Evolutionary conservation across 805 yeast species (phyloP), one percentile per base, ranked within the genome.

Genomic region (Monosporozyma servazzii): DNA sequence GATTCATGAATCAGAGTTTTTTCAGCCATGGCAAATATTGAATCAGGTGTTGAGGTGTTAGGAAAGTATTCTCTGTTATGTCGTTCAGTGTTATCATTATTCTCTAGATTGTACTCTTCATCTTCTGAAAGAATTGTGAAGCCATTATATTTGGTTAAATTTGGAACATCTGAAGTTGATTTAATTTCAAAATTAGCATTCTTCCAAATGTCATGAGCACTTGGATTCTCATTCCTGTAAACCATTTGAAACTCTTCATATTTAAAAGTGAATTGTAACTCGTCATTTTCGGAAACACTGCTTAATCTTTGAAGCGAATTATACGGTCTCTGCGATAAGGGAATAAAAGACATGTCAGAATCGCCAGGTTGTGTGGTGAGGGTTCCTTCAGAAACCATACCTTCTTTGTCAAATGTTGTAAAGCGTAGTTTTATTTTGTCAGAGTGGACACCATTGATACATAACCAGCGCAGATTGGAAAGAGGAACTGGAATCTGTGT

Each of bases 401-500:
- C 58, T 15, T 48, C 50, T 4, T 29, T 41, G 37, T 61, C 60
- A 47, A 59, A 63, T 5, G 62, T 31, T 8, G 65, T 58, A 45
- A 59, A 63, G 17, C 60, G 48, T 6, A 62, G 42, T 11, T 48
- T 43, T 5, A 58, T 36, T 15, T 31, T 45, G 5, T 53, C 44
- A 6, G 30, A 31, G 13, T 48, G 20, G 8, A 46, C 29, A 5
- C 52, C 50, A 20, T 51, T 48, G n/a, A 33, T 36, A 48, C 56
- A 54, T 15, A 55, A 49, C 48, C 56, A 53, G 3, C 46, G 17
- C n/a, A 61, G 31, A n/a, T 55, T 50, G 5, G 60, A 47, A 2
- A 53, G 52, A 10, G 67, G 67, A 13, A 63, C 66, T 11, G 59
- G 56, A n/a, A 62, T 56, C 48, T 59, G 64, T 2, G 65, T 61